Percentiles rank a stretch among this genome's conserved stretches.
Evolutionary conservation across 2,329 filamentous ascomycete species (phyloP).

Genomic region (Exutisphaerella laricina): DNA sequence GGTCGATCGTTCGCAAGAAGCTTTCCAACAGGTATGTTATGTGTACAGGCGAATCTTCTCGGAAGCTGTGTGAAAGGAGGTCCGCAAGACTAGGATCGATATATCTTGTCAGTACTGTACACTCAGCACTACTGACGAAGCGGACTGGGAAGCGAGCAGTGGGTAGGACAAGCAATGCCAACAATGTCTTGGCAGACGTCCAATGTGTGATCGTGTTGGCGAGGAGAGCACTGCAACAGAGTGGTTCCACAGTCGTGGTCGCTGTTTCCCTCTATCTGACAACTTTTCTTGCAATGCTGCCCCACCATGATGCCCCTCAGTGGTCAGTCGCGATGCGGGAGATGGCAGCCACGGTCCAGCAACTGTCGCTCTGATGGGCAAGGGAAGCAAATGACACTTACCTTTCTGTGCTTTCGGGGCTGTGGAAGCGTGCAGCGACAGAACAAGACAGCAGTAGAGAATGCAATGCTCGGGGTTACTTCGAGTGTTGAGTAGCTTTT

Average conservation of each 20-base stretch:
- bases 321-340: neutral
- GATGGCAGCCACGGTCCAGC: too few species aligned
- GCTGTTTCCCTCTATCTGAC: slow-evolving; percentile 1
- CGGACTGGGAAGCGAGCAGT: neutral
- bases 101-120: slow-evolving; percentile 8
- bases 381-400: neutral
- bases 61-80: too few species aligned
- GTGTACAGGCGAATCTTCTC: neutral
- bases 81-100: neutral
- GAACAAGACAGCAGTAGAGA: neutral
- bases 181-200: neutral
- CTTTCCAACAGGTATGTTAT: neutral
- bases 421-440: neutral
- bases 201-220: neutral
- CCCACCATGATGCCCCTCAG: slow-evolving; percentile 2
- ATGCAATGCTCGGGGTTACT: neutral
- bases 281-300: slow-evolving; percentile 10
- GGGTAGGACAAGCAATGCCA: neutral
- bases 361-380: neutral
- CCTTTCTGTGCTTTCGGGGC: neutral
- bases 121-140: slow-evolving; percentile 6
- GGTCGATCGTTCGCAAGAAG: slow-evolving; percentile 5
- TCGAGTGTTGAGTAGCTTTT: slow-evolving; percentile 4
- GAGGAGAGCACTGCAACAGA: neutral
- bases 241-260: neutral